Evolutionary conservation across 2,329 filamentous ascomycete species (phyloP).

Genomic region (Teratosphaeria gauchensis): DNA sequence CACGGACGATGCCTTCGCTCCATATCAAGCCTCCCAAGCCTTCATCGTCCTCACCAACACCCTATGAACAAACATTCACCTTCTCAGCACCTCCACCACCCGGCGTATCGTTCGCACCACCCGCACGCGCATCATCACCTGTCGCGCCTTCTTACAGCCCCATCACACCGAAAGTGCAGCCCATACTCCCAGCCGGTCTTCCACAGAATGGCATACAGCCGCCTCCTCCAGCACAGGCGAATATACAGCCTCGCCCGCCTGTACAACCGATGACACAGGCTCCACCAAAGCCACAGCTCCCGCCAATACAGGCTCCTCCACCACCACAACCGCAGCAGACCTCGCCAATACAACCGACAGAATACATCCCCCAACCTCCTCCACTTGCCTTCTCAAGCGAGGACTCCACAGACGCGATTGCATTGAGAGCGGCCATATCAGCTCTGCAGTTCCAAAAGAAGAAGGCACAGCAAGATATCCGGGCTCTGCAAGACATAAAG

Average conservation of each 20-base stretch:
- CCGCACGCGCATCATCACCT: conserved; percentile 3
- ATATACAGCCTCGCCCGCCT: not conserved
- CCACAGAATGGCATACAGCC: not conserved
- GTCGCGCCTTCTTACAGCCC: conserved; percentile 21
- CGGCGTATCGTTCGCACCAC: not conserved
- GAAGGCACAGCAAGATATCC: conserved; percentile 67
- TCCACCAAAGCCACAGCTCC: not conserved
- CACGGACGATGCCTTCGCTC: conserved; percentile 14
- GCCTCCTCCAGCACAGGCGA: not conserved
- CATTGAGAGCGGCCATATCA: conserved; percentile 73
- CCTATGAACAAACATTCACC: conserved; percentile 1
- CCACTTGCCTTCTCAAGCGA: conserved; percentile 38
- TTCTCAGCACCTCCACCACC: conserved; percentile 6
- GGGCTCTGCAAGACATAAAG: conserved; percentile 59
- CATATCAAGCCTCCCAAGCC: conserved; percentile 15
- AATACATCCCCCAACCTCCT: conserved; percentile 34
- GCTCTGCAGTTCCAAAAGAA: conserved; percentile 78
- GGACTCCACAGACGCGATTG: conserved; percentile 75
- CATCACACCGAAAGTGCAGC: conserved; percentile 26
- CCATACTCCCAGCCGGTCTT: conserved; percentile 16
- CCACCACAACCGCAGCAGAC: not conserved
- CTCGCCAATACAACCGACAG: conserved; percentile 13
- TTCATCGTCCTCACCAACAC: conserved; percentile 7
- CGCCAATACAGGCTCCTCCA: not conserved
- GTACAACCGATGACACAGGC: not conserved